Evolutionary conservation across 1,284 basidiomycete species (phyloP).

Genomic region (Taiwanofungus camphoratus): DNA sequence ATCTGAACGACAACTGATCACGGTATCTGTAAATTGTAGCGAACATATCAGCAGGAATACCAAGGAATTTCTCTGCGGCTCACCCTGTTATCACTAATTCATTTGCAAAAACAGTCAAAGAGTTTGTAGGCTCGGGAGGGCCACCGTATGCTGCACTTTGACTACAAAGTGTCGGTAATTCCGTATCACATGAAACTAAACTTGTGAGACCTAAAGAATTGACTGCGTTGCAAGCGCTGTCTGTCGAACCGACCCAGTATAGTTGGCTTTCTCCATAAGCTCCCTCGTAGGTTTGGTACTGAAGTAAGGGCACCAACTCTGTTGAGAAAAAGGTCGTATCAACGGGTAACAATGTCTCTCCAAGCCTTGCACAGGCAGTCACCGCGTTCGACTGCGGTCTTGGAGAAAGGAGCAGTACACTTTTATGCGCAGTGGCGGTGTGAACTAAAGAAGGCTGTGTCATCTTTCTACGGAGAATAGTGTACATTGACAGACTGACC

Average conservation of each 20-base stretch:
- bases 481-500: conserved; percentile 11
- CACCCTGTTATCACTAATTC: conserved; percentile 24
- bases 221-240: conserved; percentile 20
- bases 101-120: conserved; percentile 18
- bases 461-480: not conserved
- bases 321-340: conserved; percentile 22
- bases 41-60: no score
- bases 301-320: conserved; percentile 22
- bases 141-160: conserved; percentile 22
- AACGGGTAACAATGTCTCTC: conserved; percentile 23
- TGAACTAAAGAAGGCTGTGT: conserved; percentile 11
- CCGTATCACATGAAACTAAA: conserved; percentile 16
- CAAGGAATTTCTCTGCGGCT: no score
- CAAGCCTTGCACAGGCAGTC: conserved; percentile 18
- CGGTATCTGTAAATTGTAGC: conserved; percentile 23
- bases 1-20: conserved; percentile 30
- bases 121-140: conserved; percentile 15
- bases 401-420: conserved; percentile 20
- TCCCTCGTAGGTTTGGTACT: conserved; percentile 22
- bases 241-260: conserved; percentile 25
- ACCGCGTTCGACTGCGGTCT: conserved; percentile 15
- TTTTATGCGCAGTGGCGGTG: conserved; percentile 18
- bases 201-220: conserved; percentile 19
- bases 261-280: conserved; percentile 16
- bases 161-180: conserved; percentile 25